Base-by-base conservation (phyloP, 306 rosid genomes). In the Glycine tomentella region DNA sequence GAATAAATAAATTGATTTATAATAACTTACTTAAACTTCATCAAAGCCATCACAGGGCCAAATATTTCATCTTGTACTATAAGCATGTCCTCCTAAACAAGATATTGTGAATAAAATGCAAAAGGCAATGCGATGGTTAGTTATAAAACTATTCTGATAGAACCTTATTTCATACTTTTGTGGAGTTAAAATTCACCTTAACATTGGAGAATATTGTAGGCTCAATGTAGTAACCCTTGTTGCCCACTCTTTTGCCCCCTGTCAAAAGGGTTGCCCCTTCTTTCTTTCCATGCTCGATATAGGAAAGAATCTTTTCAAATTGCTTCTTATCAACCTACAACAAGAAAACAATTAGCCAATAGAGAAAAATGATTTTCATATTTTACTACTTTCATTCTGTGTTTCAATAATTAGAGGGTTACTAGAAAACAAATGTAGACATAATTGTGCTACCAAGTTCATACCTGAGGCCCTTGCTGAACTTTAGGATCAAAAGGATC, bases 401-500 rank as follows among this genome's bases (percentile, higher is more conserved):
- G 9, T 58, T 57, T 36, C 4, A 48, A 31, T 13, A 7, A 16
- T 36, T 36, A 20, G 9, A 25, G 15, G 48, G 20, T 44, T 59
- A 20, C 57, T 36, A 25, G 31, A 17, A 33, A 66, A 52, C 56
- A 51, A 65, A 33, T 52, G 58, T 2, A 20, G n/a, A 31, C 42
- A 67, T 9, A 59, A 59, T 62, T 38, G n/a, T 69, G 49, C 33
- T 50, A 2, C 4, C 63, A 11, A 14, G 8, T 78, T 44, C 20
- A 78, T 68, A 88, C 98, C 92, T 95, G 98, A 7, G 98, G 97
- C 15, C 98, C 97, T 69, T 95, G 94, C 36, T 83, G 88, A 82
- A 15, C 69, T 55, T 87, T 72, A 14, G 98, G 95, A 83, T 95
- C 95, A 84, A 95, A 95, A 73, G 97, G 97, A 84, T 95, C 98